A percentile compares a stretch with the other conserved stretches of the same genome.
Evolutionary conservation across 139 green algal genomes (phyloP).

Genomic region (Chlorella sorokiniana): DNA sequence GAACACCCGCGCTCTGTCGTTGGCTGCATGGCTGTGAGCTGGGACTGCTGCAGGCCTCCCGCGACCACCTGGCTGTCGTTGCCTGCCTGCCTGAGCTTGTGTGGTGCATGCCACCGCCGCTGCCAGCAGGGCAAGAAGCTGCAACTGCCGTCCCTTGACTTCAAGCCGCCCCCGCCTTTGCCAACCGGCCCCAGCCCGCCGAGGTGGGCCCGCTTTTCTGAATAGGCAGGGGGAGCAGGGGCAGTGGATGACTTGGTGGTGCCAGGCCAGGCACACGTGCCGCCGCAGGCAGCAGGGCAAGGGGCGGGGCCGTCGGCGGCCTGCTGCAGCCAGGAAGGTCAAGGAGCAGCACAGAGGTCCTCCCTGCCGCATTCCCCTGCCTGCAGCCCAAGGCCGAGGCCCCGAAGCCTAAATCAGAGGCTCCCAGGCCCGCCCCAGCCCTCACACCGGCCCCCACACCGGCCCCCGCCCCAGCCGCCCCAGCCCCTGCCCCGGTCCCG

Average conservation of each 20-base stretch:
- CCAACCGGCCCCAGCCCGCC: background rate
- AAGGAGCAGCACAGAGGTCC: too few species aligned
- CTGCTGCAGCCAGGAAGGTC: too few species aligned
- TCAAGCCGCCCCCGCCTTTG: background rate
- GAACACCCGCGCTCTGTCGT: background rate
- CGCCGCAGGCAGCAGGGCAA: too few species aligned
- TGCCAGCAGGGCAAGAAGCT: slow-evolving; percentile 27
- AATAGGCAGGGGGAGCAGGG: too few species aligned
- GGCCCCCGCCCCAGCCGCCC: background rate
- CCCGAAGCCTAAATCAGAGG: too few species aligned
- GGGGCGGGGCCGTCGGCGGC: too few species aligned
- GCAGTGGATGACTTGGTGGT: too few species aligned
- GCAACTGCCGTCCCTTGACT: slow-evolving; percentile 11
- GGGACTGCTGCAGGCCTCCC: background rate
- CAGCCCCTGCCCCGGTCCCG: background rate
- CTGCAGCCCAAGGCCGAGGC: background rate
- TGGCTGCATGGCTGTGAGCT: background rate
- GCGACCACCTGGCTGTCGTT: background rate
- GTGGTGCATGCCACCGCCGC: too few species aligned
- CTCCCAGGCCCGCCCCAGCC: background rate
- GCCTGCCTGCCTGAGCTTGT: background rate
- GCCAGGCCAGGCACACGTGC: too few species aligned
- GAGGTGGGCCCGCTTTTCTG: background rate
- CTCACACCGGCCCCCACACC: background rate
- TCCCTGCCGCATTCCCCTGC: too few species aligned